phyloP scores from a whole-genome alignment of 2,329 filamentous ascomycete species.

The Chaetomium globosum region DNA sequence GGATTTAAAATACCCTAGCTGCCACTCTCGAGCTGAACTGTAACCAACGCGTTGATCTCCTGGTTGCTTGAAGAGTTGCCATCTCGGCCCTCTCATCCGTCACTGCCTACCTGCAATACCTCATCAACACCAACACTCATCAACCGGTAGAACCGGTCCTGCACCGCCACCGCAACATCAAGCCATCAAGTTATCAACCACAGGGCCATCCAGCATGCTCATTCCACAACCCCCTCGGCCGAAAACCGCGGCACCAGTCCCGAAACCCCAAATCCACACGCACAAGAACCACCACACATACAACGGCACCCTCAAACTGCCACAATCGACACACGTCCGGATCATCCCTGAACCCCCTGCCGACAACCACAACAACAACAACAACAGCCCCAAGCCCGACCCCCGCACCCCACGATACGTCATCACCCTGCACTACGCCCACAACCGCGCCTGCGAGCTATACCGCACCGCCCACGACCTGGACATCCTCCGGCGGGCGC shows the following conservation, averaged over 20 bases:
- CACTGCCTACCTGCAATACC: too few species aligned
- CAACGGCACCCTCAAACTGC: conserved; percentile 37
- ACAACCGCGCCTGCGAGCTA: conserved; percentile 42
- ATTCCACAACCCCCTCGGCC: neutral
- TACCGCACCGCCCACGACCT: conserved; percentile 40
- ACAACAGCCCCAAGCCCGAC: neutral
- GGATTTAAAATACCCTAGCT: neutral
- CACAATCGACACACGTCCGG: conserved; percentile 35
- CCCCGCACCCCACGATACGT: conserved; percentile 29
- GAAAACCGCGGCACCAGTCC: conserved; percentile 14
- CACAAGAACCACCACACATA: conserved; percentile 41
- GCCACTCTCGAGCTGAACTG: neutral
- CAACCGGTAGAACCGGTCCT: neutral
- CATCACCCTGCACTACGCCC: conserved; percentile 39
- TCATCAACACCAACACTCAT: too few species aligned
- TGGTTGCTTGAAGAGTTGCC: neutral
- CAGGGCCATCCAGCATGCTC: neutral
- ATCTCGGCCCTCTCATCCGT: neutral
- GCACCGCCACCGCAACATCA: neutral
- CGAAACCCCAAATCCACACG: conserved; percentile 40
- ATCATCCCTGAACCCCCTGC: conserved; percentile 4
- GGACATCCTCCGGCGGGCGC: conserved; percentile 24
- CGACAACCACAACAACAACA: neutral
- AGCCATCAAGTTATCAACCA: neutral
- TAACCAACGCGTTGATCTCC: neutral